Conservation (phyloP, 139 green algal species). For the Microglena sp. region DNA sequence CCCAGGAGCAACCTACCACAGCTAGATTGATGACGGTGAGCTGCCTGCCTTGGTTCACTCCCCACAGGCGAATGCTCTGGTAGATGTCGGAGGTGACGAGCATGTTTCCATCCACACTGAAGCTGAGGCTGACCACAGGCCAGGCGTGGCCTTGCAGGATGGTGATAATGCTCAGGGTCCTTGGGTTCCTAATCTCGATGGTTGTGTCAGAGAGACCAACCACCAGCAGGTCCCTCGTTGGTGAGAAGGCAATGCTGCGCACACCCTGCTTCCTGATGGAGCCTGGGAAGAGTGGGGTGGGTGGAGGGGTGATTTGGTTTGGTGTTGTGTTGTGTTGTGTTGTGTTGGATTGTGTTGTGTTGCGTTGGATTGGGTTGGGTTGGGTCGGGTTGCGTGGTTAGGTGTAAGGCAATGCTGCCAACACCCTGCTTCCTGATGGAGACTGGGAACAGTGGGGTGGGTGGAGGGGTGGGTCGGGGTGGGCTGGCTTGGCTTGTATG, state of each 20-base stretch:
- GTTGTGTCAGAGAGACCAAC: neutral
- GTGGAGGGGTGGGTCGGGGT: too few species aligned
- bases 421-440: too few species aligned
- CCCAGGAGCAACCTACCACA: neutral
- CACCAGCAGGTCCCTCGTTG: neutral
- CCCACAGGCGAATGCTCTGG: neutral
- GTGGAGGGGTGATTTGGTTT: too few species aligned
- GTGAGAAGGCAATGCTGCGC: constrained; percentile 2
- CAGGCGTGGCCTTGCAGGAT: neutral
- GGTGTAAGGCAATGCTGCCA: too few species aligned
- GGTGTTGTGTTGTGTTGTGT: too few species aligned
- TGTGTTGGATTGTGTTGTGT: too few species aligned
- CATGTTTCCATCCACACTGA: neutral
- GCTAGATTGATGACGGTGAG: neutral
- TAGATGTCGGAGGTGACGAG: constrained; percentile 1
- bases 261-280: constrained; percentile 1
- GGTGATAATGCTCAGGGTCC: neutral
- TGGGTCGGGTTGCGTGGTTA: too few species aligned
- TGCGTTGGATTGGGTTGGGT: too few species aligned
- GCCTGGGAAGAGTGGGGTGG: too few species aligned
- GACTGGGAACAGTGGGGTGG: too few species aligned
- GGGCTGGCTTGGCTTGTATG: too few species aligned
- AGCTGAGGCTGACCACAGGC: constrained; percentile 1
- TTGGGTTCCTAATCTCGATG: constrained; percentile 1
- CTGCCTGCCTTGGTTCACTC: neutral